phyloP scores from a whole-genome alignment of 345 rosid genomes.

The Brassica incana region DNA sequence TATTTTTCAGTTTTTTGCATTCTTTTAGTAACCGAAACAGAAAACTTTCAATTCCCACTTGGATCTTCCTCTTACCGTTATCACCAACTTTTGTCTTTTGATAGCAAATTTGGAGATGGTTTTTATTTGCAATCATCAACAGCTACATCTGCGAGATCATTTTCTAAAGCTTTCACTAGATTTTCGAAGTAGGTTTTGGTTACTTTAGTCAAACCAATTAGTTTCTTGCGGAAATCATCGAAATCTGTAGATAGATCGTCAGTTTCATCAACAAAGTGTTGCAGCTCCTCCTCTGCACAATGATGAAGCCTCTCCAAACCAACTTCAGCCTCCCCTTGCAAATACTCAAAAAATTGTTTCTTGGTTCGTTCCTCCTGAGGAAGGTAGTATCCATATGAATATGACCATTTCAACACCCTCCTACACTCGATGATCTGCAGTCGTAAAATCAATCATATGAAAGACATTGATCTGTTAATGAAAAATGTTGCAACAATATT shows the following conservation, averaged over 20 bases:
- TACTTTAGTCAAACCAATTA: conserved; percentile 52
- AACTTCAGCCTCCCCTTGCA: conserved; percentile 54
- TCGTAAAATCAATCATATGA: not conserved
- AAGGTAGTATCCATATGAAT: conserved; percentile 71
- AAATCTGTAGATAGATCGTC: conserved; percentile 45
- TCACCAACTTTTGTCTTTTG: not conserved
- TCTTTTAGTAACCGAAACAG: not conserved
- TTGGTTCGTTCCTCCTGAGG: conserved; percentile 43
- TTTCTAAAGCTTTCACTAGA: not conserved
- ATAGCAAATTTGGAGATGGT: not conserved
- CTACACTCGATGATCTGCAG: conserved; percentile 69
- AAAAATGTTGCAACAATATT: not conserved
- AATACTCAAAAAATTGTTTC: conserved; percentile 65
- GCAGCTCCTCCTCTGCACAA: conserved; percentile 25
- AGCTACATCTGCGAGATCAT: not conserved
- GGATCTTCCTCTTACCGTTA: not conserved
- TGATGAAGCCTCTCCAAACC: conserved; percentile 35
- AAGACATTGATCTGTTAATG: not conserved
- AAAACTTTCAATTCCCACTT: not conserved
- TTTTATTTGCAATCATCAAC: not conserved
- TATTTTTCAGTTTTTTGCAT: no score
- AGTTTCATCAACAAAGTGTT: not conserved
- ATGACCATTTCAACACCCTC: conserved; percentile 43
- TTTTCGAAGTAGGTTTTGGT: not conserved
- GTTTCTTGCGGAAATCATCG: conserved; percentile 55